Evolutionary conservation across 768 basidiomycete species (phyloP), one percentile per base, ranked within the genome.

Genomic region (Russula lepida): DNA sequence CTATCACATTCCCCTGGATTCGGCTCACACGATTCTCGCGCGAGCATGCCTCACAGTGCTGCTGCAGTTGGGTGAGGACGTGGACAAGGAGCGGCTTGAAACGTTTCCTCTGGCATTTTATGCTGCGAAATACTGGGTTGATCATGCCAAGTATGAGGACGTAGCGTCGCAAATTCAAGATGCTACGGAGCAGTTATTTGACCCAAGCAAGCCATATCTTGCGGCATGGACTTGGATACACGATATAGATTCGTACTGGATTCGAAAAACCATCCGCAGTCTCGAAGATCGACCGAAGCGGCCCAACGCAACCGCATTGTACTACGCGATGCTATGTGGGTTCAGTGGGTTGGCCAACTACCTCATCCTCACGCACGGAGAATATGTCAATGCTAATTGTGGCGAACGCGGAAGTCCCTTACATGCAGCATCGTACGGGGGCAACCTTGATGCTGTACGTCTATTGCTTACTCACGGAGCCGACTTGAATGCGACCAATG

Each of bases 171-270:
- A 17, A 8, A 7, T 43, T 15, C n/a, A 43, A 43, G 41, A 0
- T 43, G 5, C 7, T 7, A 43, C n/a, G 1, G 41, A 43, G 13
- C n/a, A 21, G 23, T 8, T 58, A 11, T 51, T 58, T 15, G 33
- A 58, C 6, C 39, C 15, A 6, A 41, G 19, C 5, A 39, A 43
- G 6, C 25, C 57, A 6, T 8, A 43, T 19, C 21, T 49, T 3
- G 48, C 39, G 17, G n/a, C 39, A 19, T 51, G 57, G 57, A 13
- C 23, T 15, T 48, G 37, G 47, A 37, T 57, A 27, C 19, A 57
- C 6, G 47, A 57, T 6, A 25, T 8, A 17, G 19, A 41, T 23
- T 33, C 33, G 33, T 2, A 0, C 17, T 0, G 17, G 6, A 5
- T 0, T 19, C 39, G 0, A 17, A 3, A 6, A 19, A 19, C 6